A percentile compares a stretch with the other conserved stretches of the same genome.
Evolutionary conservation across 2,329 filamentous ascomycete species (phyloP).

Genomic region (Xylariaceae sp.): DNA sequence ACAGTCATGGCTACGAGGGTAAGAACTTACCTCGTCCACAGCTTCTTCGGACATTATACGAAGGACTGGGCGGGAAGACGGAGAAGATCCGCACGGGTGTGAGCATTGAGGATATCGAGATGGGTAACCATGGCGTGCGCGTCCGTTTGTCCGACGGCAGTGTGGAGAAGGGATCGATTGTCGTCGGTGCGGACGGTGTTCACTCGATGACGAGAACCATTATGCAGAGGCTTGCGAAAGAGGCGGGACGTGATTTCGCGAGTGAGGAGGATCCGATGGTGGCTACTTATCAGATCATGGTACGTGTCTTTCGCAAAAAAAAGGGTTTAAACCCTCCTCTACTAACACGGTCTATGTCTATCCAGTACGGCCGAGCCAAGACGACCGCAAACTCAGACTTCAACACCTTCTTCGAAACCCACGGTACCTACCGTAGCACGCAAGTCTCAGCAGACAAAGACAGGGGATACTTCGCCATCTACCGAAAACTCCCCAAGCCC

Average conservation of each 20-base stretch:
- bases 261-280: slow-evolving; percentile 13
- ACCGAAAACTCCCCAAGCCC: slow-evolving; percentile 6
- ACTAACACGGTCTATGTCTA: not conserved
- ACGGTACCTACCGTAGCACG: slow-evolving; percentile 12
- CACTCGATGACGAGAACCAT: slow-evolving; percentile 14
- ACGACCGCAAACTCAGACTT: slow-evolving; percentile 1
- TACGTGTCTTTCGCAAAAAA: not conserved
- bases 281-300: slow-evolving; percentile 15
- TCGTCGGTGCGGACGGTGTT: slow-evolving; percentile 17
- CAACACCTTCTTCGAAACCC: slow-evolving; percentile 15
- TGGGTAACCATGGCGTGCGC: slow-evolving; percentile 11
- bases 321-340: not conserved
- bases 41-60: slow-evolving; percentile 8
- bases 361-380: slow-evolving; percentile 14
- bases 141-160: slow-evolving; percentile 14
- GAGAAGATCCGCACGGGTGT: slow-evolving; percentile 10
- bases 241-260: slow-evolving; percentile 1
- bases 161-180: slow-evolving; percentile 16
- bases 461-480: slow-evolving; percentile 16
- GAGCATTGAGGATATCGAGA: slow-evolving; percentile 9
- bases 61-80: slow-evolving; percentile 1
- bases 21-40: slow-evolving; percentile 15
- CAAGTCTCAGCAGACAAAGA: slow-evolving; percentile 12
- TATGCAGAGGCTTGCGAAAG: slow-evolving; percentile 14
- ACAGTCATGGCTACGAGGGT: slow-evolving; percentile 15